These are phyloP conservation scores for Blastobotrys terrestris DNA, from an alignment of 805 yeast species.

Conservation along the genomic window DNA sequence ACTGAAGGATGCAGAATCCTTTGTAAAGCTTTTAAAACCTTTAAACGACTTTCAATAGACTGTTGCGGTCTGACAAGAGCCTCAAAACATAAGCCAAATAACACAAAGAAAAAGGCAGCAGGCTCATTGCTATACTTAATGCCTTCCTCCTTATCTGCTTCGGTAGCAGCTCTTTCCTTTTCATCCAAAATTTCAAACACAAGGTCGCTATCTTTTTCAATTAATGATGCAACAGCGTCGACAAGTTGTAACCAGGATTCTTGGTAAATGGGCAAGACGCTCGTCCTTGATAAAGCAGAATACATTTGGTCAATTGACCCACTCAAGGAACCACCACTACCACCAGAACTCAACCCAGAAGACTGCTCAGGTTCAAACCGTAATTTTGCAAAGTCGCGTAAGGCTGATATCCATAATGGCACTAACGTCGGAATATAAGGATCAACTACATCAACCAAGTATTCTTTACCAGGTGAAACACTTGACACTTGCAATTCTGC, in stretches of 20 bases:
- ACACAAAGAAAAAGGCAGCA: constrained; percentile 57
- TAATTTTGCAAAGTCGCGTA: constrained; percentile 67
- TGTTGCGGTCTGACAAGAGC: constrained; percentile 47
- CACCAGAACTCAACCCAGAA: constrained; percentile 13
- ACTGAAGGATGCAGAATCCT: constrained; percentile 52
- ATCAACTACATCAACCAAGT: constrained; percentile 34
- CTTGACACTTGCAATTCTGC: constrained; percentile 33
- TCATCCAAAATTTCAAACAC: constrained; percentile 46
- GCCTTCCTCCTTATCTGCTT: constrained; percentile 17
- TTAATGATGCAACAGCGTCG: constrained; percentile 63
- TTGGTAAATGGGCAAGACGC: constrained; percentile 43
- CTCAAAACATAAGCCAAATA: constrained; percentile 81
- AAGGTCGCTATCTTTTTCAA: constrained; percentile 43
- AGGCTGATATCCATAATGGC: constrained; percentile 72
- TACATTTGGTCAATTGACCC: constrained; percentile 31
- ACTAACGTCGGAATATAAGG: constrained; percentile 55
- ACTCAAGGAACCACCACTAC: constrained; percentile 16
- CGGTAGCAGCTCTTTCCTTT: constrained; percentile 42
- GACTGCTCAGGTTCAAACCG: constrained; percentile 45
- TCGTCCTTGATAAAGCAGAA: constrained; percentile 31
- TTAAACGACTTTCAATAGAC: constrained; percentile 23
- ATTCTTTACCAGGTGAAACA: constrained; percentile 21
- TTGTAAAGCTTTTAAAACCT: constrained; percentile 44
- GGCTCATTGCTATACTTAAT: constrained; percentile 26
- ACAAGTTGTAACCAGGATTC: constrained; percentile 71